phyloP scores from a whole-genome alignment of 768 basidiomycete species.

The Pholiota conissans region DNA sequence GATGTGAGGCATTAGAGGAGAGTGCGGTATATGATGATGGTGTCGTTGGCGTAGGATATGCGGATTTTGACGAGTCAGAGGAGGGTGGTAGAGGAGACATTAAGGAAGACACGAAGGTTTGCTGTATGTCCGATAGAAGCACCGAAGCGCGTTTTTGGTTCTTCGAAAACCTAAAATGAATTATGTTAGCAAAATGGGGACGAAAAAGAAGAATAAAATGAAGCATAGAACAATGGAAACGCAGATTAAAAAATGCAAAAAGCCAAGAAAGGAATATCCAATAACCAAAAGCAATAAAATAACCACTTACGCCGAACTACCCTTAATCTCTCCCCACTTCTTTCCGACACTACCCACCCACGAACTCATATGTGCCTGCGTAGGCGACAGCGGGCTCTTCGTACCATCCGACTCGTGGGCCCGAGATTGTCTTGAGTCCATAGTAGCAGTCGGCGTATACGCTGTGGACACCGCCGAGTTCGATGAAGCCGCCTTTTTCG shows the following conservation, averaged over 20 bases:
- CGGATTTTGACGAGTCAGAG: background rate
- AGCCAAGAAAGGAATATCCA: background rate
- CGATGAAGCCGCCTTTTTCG: background rate
- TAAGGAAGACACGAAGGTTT: slow-evolving; percentile 50
- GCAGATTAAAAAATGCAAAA: background rate
- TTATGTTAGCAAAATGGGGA: background rate
- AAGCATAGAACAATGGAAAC: background rate
- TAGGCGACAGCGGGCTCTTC: slow-evolving; percentile 5
- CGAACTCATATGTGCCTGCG: slow-evolving; percentile 30
- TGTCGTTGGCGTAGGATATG: slow-evolving; percentile 10
- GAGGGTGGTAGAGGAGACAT: slow-evolving; percentile 22
- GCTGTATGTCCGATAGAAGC: slow-evolving; percentile 65
- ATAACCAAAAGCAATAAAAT: background rate
- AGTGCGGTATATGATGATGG: slow-evolving; percentile 12
- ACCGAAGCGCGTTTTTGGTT: slow-evolving; percentile 68
- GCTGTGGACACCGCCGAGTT: background rate
- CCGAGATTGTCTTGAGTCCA: background rate
- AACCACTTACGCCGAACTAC: slow-evolving; percentile 50
- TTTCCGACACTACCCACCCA: slow-evolving; percentile 64
- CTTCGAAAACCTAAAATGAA: slow-evolving; percentile 54
- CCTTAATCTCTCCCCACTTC: slow-evolving; percentile 59
- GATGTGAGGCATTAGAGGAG: slow-evolving; percentile 14
- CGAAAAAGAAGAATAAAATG: background rate
- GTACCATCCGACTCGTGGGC: background rate
- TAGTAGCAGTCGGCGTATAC: background rate